Evolutionary conservation across 345 rosid genomes (phyloP), one percentile per base, ranked within the genome.

Genomic region (Gossypium stocksii): DNA sequence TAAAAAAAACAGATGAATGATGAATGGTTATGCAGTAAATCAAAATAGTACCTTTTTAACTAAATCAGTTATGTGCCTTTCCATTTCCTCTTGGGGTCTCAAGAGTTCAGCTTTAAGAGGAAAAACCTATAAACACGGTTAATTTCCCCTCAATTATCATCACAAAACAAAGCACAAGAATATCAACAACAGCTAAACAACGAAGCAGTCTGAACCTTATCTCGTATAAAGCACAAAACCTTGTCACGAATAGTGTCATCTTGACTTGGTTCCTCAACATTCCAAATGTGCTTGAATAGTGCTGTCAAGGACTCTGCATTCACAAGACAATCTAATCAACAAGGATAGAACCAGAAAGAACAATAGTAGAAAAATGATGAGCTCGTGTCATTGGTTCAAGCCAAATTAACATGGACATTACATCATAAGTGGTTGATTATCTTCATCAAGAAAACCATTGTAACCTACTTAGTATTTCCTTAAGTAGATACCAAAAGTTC

Each of bases 1-100:
- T 34, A 70, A 27, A 34, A 71, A 64, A 72, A 29, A 7, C 10
- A 67, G 45, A 72, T 34, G n/a, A 10, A 56, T 25, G n/a, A 38
- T 6, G 38, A 74, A 63, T 11, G 51, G 19, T 15, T 25, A 51
- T 0, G 49, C 48, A 62, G 41, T 3, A 27, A 61, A 25, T 56
- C n/a, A 27, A 41, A 29, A 34, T 10, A 57, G n/a, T 82, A 89
- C 99, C 82, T 93, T 94, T 81, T 91, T 96, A 70, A 96, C 88
- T 76, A 91, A 77, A 87, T 91, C 97, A 68, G 99, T 90, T 77
- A 93, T 86, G 83, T 89, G 94, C 57, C 91, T 89, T 72, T 96
- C 99, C 99, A 96, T 89, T 83, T 90, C 97, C 79, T 93, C 98
- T 73, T 86, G 93, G 74, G 99, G 98, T 77, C 85, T 96, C 82